phyloP scores from a whole-genome alignment of 805 yeast genomes.

The Candida ulmi region DNA sequence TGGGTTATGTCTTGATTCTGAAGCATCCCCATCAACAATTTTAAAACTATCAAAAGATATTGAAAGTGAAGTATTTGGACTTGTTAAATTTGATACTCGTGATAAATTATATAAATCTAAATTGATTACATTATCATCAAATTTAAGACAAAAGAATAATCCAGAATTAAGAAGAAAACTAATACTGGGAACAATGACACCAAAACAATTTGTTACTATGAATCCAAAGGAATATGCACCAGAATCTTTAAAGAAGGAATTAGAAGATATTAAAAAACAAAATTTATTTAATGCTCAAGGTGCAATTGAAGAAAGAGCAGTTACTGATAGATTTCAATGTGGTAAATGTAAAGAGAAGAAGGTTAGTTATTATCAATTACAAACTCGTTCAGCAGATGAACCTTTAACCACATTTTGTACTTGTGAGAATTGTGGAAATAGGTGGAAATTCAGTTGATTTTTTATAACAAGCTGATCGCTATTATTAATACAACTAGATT shows the following conservation, averaged over 20 bases:
- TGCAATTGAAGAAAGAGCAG: conserved; percentile 92
- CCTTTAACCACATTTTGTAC: conserved; percentile 98
- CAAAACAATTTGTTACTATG: conserved; percentile 70
- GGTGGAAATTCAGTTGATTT: conserved; percentile 90
- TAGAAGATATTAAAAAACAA: conserved; percentile 79
- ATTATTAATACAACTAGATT: neutral
- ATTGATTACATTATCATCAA: conserved; percentile 81
- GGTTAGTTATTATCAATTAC: conserved; percentile 96
- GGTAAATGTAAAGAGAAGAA: conserved; percentile 97
- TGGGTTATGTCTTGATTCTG: conserved; percentile 80
- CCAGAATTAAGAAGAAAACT: conserved; percentile 75
- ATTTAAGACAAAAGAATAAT: conserved; percentile 82
- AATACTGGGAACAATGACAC: conserved; percentile 57
- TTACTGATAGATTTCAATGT: conserved; percentile 93
- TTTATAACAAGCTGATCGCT: too few species aligned
- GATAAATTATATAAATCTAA: conserved; percentile 64
- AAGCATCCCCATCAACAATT: conserved; percentile 53
- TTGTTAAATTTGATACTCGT: conserved; percentile 52
- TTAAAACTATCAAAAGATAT: conserved; percentile 61
- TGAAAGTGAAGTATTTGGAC: conserved; percentile 63
- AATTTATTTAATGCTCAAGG: conserved; percentile 96
- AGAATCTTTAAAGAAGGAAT: conserved; percentile 77
- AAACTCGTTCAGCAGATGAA: conserved; percentile 98
- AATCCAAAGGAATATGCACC: conserved; percentile 95
- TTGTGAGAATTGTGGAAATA: conserved; percentile 94